A percentile compares a stretch with the other conserved stretches of the same genome.
phyloP scores from a whole-genome alignment of 148 eudicot species.

The Rheum nobile region DNA sequence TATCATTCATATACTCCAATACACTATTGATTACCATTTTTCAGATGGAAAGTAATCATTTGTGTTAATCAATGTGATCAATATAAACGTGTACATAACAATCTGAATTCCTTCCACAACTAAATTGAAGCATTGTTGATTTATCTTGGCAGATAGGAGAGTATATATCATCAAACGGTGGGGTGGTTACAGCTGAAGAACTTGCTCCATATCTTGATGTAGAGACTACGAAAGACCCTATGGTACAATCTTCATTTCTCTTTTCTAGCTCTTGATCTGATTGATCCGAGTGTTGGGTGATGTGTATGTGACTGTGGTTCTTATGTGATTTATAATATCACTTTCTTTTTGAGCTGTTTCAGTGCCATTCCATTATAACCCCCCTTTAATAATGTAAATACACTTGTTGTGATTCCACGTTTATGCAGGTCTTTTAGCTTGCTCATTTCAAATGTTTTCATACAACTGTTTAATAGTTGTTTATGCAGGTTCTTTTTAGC shows the following conservation, averaged over 20 bases:
- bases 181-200: constrained; percentile 93
- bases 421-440: neutral
- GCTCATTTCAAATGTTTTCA: neutral
- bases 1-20: neutral
- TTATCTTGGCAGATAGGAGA: constrained; percentile 61
- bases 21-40: neutral
- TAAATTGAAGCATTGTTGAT: neutral
- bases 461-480: neutral
- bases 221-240: constrained; percentile 34
- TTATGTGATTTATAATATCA: neutral
- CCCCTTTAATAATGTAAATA: neutral
- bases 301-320: neutral
- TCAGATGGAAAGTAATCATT: neutral
- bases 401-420: neutral
- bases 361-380: neutral
- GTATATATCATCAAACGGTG: constrained; percentile 74
- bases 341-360: neutral
- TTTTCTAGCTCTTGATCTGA: neutral
- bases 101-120: neutral
- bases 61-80: neutral
- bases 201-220: constrained; percentile 95
- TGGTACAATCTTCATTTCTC: neutral
- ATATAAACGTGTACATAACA: neutral
- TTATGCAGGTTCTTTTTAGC: neutral
- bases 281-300: neutral